phyloP scores from a whole-genome alignment of 129 eudicot genomes.

The Artemisia argyi region DNA sequence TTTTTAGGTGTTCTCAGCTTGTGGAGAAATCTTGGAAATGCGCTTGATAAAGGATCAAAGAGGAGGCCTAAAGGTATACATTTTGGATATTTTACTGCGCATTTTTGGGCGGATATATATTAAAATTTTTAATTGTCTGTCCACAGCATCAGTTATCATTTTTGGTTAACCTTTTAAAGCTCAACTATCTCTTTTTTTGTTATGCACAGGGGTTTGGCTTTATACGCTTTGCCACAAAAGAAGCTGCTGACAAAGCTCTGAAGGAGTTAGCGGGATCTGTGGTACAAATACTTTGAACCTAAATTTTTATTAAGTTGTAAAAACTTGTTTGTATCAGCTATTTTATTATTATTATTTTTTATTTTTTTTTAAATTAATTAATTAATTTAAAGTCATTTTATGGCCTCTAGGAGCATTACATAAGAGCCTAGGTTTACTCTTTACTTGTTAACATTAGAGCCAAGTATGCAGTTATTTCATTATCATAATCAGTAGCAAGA shows the following conservation, averaged over 20 bases:
- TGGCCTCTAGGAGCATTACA: constrained; percentile 15
- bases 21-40: constrained; percentile 75
- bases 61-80: constrained; percentile 64
- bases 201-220: constrained; percentile 75
- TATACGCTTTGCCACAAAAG: constrained; percentile 76
- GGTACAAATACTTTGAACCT: constrained; percentile 43
- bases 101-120: constrained; percentile 5
- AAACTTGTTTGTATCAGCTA: constrained; percentile 10
- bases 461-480: background rate
- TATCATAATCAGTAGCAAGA: constrained; percentile 3
- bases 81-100: background rate
- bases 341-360: background rate
- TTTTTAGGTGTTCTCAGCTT: constrained; percentile 64
- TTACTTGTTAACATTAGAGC: constrained; percentile 7
- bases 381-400: background rate
- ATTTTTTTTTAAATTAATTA: too few species aligned
- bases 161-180: constrained; percentile 3
- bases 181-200: constrained; percentile 19
- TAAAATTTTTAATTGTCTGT: constrained; percentile 9
- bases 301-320: constrained; percentile 7
- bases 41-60: constrained; percentile 73
- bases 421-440: background rate
- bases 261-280: constrained; percentile 61
- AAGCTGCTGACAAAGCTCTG: constrained; percentile 77
- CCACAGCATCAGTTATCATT: constrained; percentile 7